Base-by-base conservation (phyloP, 2,329 filamentous ascomycete species). In the Aureobasidium melanogenum region DNA sequence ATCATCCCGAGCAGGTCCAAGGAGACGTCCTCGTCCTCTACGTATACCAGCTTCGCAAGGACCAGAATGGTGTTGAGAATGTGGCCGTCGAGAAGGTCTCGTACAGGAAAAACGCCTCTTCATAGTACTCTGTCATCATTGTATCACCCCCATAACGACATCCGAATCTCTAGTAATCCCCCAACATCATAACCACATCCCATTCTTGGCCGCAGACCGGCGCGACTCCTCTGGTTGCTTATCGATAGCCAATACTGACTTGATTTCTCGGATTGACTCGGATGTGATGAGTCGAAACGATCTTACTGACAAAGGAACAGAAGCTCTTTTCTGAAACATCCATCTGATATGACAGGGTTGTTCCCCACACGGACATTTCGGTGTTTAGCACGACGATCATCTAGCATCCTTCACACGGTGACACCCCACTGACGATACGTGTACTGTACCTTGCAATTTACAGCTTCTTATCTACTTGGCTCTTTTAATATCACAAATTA, bases 11-110 rank as follows among this genome's bases (percentile, higher is more conserved):
- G 64, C 68, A 96, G 91, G 90, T 96, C 38, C 93, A 97, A 83
- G 93, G 93, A 34, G 95, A 97, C 72, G 95, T 95, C 17, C 82
- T 97, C 66, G 95, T 95, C 63, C 81, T 97, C 54, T 97, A 97
- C 74, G 93, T 97, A 58, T 97, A 97, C 65, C 80, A 82, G 67
- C 69, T 83, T 61, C 76, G 78, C 65, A 81, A 75, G 65, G 79
- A 82, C 61, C 77, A 74, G 38, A 76, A 80, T 63, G 80, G 80
- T 4, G 76, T 74, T 39, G 79, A 82, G 69, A 81, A 73, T 60
- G 80, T 82, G 24, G 78, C 76, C 8, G 80, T 82, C 63, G 80
- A 82, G 69, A 82, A 82, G 68, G 80, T 82, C 39, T 80, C 77
- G 48, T 82, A 80, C 69, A 76, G 80, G 68, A 82, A 82, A 43